A percentile compares a stretch with the other conserved stretches of the same genome.
These are phyloP conservation scores for Sugiyamaella chiloensis DNA, from an alignment of 805 yeast species.

Conservation along the genomic window DNA sequence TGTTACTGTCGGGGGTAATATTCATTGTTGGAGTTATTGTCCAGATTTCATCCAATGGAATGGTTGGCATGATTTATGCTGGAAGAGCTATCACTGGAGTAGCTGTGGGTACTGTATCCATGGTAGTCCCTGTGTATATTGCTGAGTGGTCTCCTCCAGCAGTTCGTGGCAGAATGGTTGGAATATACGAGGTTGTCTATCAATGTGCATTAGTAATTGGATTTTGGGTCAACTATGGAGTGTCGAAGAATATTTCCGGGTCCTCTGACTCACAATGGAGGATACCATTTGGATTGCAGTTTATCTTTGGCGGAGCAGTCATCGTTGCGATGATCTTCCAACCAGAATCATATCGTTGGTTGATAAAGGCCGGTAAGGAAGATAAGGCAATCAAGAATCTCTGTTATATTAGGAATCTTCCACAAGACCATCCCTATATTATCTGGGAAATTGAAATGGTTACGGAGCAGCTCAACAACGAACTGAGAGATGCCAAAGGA, in stretches of 20 bases:
- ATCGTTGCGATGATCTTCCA: slow-evolving; percentile 9
- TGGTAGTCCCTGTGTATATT: slow-evolving; percentile 50
- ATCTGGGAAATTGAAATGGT: slow-evolving; percentile 14
- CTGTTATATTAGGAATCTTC: slow-evolving; percentile 12
- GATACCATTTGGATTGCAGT: slow-evolving; percentile 8
- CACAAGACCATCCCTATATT: slow-evolving; percentile 13
- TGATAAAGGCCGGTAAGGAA: slow-evolving; percentile 1
- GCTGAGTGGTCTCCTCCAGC: slow-evolving; percentile 41
- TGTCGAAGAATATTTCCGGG: slow-evolving; percentile 10
- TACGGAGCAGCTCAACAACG: slow-evolving; percentile 13
- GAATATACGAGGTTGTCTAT: slow-evolving; percentile 14
- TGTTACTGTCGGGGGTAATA: slow-evolving; percentile 39
- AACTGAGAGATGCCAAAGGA: slow-evolving; percentile 13
- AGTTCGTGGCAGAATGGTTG: slow-evolving; percentile 29
- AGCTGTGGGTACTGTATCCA: slow-evolving; percentile 51
- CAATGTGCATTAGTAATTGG: slow-evolving; percentile 14
- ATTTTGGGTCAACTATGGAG: slow-evolving; percentile 18
- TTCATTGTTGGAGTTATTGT: slow-evolving; percentile 26
- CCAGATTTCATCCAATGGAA: slow-evolving; percentile 23
- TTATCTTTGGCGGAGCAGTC: slow-evolving; percentile 9
- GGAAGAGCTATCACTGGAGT: slow-evolving; percentile 52
- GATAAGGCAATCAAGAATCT: slow-evolving; percentile 11
- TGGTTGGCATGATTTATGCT: slow-evolving; percentile 41
- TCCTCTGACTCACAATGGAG: slow-evolving; percentile 12
- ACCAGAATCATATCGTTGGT: slow-evolving; percentile 13